These are phyloP conservation scores for Pestalotiopsis sp. DNA, from an alignment of 2,329 filamentous ascomycete species.

Conservation along the genomic window DNA sequence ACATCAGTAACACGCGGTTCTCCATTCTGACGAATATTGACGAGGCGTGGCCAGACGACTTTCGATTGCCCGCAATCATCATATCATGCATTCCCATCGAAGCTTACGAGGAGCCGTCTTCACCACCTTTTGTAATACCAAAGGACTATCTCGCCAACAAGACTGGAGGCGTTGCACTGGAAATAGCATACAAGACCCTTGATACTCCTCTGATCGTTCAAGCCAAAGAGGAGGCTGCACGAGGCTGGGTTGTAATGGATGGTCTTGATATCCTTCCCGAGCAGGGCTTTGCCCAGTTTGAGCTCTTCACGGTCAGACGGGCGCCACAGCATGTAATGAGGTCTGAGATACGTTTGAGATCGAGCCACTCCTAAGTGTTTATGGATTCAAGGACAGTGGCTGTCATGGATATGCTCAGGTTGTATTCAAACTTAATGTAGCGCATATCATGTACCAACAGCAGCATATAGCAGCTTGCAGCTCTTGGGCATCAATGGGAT, in stretches of 20 bases:
- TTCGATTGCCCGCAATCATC: slow-evolving; percentile 71
- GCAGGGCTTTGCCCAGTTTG: background rate
- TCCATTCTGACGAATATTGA: slow-evolving; percentile 25
- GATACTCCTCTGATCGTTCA: background rate
- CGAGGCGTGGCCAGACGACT: slow-evolving; percentile 66
- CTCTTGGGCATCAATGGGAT: no score
- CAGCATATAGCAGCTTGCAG: no score
- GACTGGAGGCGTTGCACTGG: no score
- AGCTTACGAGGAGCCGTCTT: no score
- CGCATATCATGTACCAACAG: no score
- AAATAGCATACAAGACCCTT: background rate
- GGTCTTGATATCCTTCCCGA: background rate
- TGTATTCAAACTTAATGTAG: no score
- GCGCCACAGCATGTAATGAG: background rate
- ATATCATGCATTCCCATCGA: slow-evolving; percentile 71
- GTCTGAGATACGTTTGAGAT: background rate
- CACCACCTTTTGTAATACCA: no score
- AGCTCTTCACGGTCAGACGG: background rate
- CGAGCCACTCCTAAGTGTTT: background rate
- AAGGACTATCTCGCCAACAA: no score
- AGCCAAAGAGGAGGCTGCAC: background rate
- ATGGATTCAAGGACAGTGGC: background rate
- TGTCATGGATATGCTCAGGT: background rate
- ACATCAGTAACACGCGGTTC: slow-evolving; percentile 57
- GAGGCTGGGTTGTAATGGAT: background rate